A percentile compares a stretch with the other conserved stretches of the same genome.
Evolutionary conservation across 1,284 basidiomycete species (phyloP).

Genomic region (Heterobasidion occidentale): DNA sequence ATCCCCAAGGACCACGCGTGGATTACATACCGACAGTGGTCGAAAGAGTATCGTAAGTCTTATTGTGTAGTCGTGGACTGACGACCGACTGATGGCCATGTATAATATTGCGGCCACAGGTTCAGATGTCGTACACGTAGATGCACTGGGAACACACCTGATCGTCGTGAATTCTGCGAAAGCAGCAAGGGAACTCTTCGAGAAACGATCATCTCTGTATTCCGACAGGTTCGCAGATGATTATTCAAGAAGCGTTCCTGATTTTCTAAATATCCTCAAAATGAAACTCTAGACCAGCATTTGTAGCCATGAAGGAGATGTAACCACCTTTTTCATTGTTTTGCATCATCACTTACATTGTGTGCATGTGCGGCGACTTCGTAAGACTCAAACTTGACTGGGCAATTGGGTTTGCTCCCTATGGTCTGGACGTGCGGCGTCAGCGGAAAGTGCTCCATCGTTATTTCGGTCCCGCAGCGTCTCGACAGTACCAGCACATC

Average conservation of each 20-base stretch:
- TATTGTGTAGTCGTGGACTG: background rate
- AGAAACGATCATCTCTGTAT: conserved; percentile 18
- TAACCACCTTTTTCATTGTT: background rate
- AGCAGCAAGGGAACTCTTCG: conserved; percentile 27
- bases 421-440: conserved; percentile 16
- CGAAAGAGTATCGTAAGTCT: conserved; percentile 11
- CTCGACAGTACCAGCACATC: conserved; percentile 11
- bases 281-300: conserved; percentile 1
- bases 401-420: conserved; percentile 14
- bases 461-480: conserved; percentile 13
- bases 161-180: conserved; percentile 17
- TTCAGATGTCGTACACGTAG: conserved; percentile 7
- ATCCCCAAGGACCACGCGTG: conserved; percentile 14
- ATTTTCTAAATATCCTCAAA: background rate
- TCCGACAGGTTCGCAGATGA: conserved; percentile 10
- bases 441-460: conserved; percentile 17
- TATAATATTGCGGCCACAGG: background rate
- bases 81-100: background rate
- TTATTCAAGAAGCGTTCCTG: background rate
- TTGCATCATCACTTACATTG: background rate
- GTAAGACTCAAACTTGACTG: conserved; percentile 6
- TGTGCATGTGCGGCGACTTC: too few species aligned
- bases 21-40: conserved; percentile 13
- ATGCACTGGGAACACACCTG: conserved; percentile 10
- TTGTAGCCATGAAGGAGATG: conserved; percentile 7